Percentiles rank a stretch among this genome's conserved stretches.
phyloP scores from a whole-genome alignment of 495 filamentous ascomycete species.

The Aspergillus campestris region DNA sequence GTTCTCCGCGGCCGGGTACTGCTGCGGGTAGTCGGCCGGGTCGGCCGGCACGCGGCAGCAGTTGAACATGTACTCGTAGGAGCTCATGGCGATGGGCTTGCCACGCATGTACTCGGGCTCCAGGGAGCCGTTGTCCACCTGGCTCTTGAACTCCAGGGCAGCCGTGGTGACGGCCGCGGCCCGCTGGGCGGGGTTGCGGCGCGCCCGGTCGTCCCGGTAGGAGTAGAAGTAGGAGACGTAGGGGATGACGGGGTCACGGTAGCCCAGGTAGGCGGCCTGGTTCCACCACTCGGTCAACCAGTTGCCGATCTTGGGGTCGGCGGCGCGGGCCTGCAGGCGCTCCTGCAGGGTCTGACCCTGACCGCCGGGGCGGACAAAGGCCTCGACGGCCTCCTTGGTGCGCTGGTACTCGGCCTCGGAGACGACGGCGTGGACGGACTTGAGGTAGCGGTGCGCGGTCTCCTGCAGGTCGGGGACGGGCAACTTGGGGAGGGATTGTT shows the following conservation, averaged over 20 bases:
- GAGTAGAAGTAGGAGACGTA: conserved; percentile 99
- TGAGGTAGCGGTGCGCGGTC: conserved; percentile 83
- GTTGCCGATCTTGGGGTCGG: conserved; percentile 79
- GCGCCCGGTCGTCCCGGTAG: conserved; percentile 83
- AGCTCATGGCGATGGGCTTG: conserved; percentile 92
- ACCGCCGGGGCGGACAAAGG: conserved; percentile 74
- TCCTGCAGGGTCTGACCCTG: conserved; percentile 81
- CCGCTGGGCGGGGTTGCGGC: conserved; percentile 82
- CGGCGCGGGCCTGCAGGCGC: conserved; percentile 70
- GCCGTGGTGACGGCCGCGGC: conserved; percentile 84
- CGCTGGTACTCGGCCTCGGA: conserved; percentile 61
- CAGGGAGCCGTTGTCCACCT: conserved; percentile 72
- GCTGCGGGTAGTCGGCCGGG: conserved; percentile 73
- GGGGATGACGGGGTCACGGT: conserved; percentile 93
- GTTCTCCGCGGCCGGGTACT: conserved; percentile 65
- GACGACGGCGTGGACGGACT: conserved; percentile 79
- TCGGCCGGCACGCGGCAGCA: conserved; percentile 77
- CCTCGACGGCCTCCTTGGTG: conserved; percentile 74
- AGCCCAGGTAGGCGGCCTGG: conserved; percentile 77
- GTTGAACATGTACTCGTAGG: conserved; percentile 99
- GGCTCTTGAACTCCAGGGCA: conserved; percentile 84
- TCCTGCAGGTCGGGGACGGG: conserved; percentile 93
- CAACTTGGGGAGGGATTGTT: conserved; percentile 85
- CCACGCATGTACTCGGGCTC: conserved; percentile 99
- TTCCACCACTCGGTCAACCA: conserved; percentile 99